Percentiles rank a stretch among this genome's conserved stretches.
Evolutionary conservation across 495 filamentous ascomycete genomes (phyloP).

Genomic region (Elaphomyces granulatus): DNA sequence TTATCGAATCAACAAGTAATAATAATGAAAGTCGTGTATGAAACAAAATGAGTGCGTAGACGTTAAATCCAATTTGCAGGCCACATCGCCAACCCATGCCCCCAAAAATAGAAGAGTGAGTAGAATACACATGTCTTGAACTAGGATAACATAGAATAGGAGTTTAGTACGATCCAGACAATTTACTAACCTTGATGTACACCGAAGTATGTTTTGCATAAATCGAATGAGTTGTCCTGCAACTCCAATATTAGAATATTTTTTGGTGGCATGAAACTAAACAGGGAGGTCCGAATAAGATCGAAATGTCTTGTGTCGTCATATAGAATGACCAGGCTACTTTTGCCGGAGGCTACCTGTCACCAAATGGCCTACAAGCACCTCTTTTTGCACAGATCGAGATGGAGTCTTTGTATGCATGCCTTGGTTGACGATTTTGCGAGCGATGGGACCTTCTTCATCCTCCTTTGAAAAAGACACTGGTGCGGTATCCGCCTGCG

Average conservation of each 20-base stretch:
- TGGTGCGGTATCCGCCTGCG: slow-evolving; percentile 1
- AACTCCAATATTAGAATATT: neutral
- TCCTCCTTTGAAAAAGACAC: neutral
- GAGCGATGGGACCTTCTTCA: neutral
- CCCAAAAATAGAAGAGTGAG: neutral
- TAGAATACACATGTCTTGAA: neutral
- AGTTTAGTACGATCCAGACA: neutral
- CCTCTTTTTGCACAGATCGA: neutral
- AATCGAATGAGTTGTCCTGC: neutral
- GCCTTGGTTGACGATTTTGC: neutral
- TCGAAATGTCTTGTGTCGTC: too few relatives aligned
- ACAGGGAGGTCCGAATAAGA: neutral
- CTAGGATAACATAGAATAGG: neutral
- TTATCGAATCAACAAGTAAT: too few relatives aligned
- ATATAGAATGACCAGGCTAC: neutral
- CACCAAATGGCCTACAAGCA: neutral
- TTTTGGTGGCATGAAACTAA: neutral
- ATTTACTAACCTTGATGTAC: neutral
- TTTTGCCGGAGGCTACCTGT: neutral
- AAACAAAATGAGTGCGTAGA: too few relatives aligned
- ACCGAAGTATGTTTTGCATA: neutral
- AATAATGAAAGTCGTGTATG: too few relatives aligned
- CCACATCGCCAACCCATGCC: too few relatives aligned
- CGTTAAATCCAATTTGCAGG: too few relatives aligned
- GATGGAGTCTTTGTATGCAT: neutral